phyloP scores from a whole-genome alignment of 768 basidiomycete genomes.

The Mycena kentingensis region DNA sequence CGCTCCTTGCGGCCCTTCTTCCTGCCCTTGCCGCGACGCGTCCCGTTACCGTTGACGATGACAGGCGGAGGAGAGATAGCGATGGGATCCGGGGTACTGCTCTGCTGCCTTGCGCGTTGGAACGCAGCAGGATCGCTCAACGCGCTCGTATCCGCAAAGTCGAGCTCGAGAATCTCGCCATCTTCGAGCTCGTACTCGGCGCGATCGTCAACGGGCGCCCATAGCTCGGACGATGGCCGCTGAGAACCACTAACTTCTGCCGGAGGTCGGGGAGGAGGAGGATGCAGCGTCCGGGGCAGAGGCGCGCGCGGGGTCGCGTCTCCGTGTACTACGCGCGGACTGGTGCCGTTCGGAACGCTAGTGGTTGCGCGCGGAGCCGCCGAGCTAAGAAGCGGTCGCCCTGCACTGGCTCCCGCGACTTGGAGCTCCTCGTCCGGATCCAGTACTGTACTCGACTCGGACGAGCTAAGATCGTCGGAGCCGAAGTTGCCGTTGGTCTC shows the following conservation, averaged over 20 bases:
- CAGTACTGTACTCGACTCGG: constrained; percentile 45
- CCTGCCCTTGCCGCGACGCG: constrained; percentile 22
- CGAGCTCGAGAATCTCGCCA: constrained; percentile 71
- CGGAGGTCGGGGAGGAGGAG: constrained; percentile 44
- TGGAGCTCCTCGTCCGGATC: constrained; percentile 35
- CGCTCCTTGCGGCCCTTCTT: constrained; percentile 41
- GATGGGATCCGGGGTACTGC: constrained; percentile 18
- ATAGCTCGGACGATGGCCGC: constrained; percentile 67
- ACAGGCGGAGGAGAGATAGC: constrained; percentile 6
- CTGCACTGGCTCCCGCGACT: constrained; percentile 33
- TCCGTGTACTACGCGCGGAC: constrained; percentile 35
- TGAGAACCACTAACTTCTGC: constrained; percentile 68
- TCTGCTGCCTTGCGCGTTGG: constrained; percentile 35
- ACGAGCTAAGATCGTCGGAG: constrained; percentile 43
- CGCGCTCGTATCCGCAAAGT: constrained; percentile 72
- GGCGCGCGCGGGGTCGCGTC: constrained; percentile 70
- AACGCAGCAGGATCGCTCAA: constrained; percentile 69
- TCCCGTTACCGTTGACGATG: constrained; percentile 2
- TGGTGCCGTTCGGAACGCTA: constrained; percentile 4
- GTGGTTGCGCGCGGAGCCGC: constrained; percentile 10
- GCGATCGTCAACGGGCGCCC: constrained; percentile 43
- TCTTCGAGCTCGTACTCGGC: constrained; percentile 41
- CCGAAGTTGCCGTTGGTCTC: constrained; percentile 29
- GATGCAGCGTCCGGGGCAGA: constrained; percentile 19
- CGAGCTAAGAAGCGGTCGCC: constrained; percentile 35